A percentile compares a stretch with the other conserved stretches of the same genome.
phyloP scores from a whole-genome alignment of 2,329 filamentous ascomycete genomes.

The Colletotrichum eleusines region DNA sequence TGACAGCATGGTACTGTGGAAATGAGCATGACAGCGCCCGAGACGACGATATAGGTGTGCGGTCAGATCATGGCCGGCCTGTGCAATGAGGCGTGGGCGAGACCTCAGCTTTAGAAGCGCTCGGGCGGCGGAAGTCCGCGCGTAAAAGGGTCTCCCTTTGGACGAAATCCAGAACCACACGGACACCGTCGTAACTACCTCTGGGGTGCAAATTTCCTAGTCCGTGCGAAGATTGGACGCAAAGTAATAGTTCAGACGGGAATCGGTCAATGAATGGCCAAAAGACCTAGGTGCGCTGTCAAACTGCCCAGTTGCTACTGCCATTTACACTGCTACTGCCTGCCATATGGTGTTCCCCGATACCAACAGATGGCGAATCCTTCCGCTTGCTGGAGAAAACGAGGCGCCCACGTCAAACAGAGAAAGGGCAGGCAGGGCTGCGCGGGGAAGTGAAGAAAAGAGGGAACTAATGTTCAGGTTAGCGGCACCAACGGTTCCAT shows the following conservation, averaged over 20 bases:
- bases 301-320: neutral
- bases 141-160: neutral
- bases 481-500: neutral
- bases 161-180: neutral
- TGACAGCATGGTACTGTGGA: slow-evolving; percentile 20
- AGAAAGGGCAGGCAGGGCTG: neutral
- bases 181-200: neutral
- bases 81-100: neutral
- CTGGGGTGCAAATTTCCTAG: slow-evolving; percentile 1
- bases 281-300: neutral
- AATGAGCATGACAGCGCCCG: slow-evolving; percentile 21
- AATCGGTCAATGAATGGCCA: neutral
- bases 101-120: slow-evolving; percentile 2
- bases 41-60: neutral
- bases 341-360: neutral
- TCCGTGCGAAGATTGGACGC: slow-evolving; percentile 4
- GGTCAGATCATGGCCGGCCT: neutral
- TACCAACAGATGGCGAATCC: neutral
- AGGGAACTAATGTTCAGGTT: neutral
- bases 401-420: neutral
- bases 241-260: neutral
- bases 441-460: neutral
- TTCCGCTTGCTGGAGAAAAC: neutral
- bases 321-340: neutral
- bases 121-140: neutral